Base-by-base conservation (phyloP, 306 rosid genomes). In the Benincasa hispida region DNA sequence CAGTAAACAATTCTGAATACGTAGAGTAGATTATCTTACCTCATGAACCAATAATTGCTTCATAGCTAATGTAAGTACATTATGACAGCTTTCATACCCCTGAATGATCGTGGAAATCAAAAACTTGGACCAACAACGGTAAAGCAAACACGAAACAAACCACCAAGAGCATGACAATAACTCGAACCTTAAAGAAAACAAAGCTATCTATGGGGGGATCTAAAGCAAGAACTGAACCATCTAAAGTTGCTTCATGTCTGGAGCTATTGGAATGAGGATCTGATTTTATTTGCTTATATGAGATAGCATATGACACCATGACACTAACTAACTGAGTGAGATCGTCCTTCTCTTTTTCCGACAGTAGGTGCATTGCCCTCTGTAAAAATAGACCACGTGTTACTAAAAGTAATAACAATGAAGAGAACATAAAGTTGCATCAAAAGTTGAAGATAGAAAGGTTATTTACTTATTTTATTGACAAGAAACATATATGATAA, bases 21-120 rank as follows among this genome's bases (percentile, higher is more conserved):
- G 79, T 69, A 22, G 77, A 76, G 68, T 58, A 4, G 37, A 78
- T 79, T 77, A 66, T 58, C 89, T 82, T 79, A 93, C 98, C 96
- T 93, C 97, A 22, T 90, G 96, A 63, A 84, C 77, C 86, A 93
- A 80, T 81, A 91, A 83, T 87, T 93, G 91, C 86, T 91, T 93
- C 97, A 93, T 81, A 32, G 98, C 79, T 76, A 84, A 86, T 67
- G 98, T 81, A 75, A 91, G 94, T 53, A 83, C 82, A 51, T 77
- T 77, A 81, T 88, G 96, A 57, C 85, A 81, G 74, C 93, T 87
- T 74, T 77, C 84, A 72, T 93, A 91, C 58, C 82, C 98, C 98
- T 93, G 91, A 76, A 83, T 25, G 74, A 82, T 77, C 35, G 73
- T 47, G 51, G 72, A 67, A 80, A 79, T 55, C 61, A 24, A 60